These are phyloP conservation scores for Epichloe amarillans DNA, from an alignment of 2,329 filamentous ascomycete genomes.

Conservation along the genomic window DNA sequence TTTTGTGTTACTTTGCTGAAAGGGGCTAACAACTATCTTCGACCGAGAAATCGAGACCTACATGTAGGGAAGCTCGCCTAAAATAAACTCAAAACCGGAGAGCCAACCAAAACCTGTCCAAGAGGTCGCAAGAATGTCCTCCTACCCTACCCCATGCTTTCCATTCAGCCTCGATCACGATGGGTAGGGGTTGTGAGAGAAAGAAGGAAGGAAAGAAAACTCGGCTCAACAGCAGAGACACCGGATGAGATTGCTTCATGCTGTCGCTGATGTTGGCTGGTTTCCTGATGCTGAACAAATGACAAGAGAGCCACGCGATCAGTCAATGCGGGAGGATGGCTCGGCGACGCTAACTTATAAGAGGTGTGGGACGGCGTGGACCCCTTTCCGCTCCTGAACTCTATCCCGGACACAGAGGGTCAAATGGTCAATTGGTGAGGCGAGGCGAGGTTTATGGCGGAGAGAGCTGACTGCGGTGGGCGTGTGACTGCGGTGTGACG, in stretches of 20 bases:
- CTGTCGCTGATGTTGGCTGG: no score
- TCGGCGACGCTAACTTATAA: background rate
- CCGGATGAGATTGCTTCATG: background rate
- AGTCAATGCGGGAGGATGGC: background rate
- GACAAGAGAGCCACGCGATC: background rate
- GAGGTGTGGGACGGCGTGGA: slow-evolving; percentile 1
- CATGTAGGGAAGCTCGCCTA: background rate
- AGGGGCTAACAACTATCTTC: background rate
- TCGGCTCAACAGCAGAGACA: background rate
- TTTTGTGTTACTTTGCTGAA: background rate
- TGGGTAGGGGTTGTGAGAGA: background rate
- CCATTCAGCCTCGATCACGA: background rate
- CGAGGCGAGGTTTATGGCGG: background rate
- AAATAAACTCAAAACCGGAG: background rate
- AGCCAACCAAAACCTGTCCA: background rate
- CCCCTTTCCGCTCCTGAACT: background rate
- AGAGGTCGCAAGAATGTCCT: background rate
- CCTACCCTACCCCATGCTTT: background rate
- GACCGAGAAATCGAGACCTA: background rate
- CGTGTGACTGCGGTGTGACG: background rate
- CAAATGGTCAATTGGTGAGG: background rate
- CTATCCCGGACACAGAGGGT: background rate
- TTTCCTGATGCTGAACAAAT: background rate
- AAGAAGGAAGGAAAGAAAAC: background rate
- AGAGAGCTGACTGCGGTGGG: background rate